A percentile compares a stretch with the other conserved stretches of the same genome.
These are phyloP conservation scores for Aspergillus costaricaensis DNA, from an alignment of 2,329 filamentous ascomycete species.

Conservation along the genomic window DNA sequence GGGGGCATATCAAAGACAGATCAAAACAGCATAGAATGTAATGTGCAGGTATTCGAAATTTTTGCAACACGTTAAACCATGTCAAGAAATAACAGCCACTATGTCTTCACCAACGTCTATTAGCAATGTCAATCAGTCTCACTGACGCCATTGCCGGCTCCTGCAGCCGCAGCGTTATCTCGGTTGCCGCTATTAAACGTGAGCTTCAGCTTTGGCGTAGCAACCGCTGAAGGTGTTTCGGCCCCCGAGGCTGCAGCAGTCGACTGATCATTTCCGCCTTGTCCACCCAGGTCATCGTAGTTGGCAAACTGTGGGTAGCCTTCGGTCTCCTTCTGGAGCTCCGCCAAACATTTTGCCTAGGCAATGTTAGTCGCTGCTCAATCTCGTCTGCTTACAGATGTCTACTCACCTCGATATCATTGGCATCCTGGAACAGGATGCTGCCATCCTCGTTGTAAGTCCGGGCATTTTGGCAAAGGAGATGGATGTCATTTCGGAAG, in stretches of 20 bases:
- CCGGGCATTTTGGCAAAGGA: slow-evolving; percentile 87
- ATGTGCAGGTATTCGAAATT: slow-evolving; percentile 13
- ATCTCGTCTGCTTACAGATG: not conserved
- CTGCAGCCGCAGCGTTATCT: slow-evolving; percentile 34
- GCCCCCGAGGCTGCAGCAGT: slow-evolving; percentile 50
- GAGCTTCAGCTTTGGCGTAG: slow-evolving; percentile 67
- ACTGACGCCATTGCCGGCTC: slow-evolving; percentile 14
- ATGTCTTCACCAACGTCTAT: slow-evolving; percentile 18
- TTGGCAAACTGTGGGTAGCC: slow-evolving; percentile 59
- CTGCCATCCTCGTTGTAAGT: slow-evolving; percentile 97
- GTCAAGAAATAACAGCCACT: slow-evolving; percentile 13
- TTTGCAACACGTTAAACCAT: slow-evolving; percentile 10
- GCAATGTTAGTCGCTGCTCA: slow-evolving; percentile 10
- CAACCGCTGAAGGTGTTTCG: slow-evolving; percentile 64
- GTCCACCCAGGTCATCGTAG: slow-evolving; percentile 53
- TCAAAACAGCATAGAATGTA: slow-evolving; percentile 13
- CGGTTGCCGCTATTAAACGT: slow-evolving; percentile 53
- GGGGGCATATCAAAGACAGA: slow-evolving; percentile 21
- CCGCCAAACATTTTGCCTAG: slow-evolving; percentile 53
- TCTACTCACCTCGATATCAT: slow-evolving; percentile 79
- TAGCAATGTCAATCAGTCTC: slow-evolving; percentile 22
- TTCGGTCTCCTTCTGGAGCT: slow-evolving; percentile 57
- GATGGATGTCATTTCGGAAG: slow-evolving; percentile 76
- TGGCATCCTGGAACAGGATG: slow-evolving; percentile 87
- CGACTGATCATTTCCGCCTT: slow-evolving; percentile 49